These are phyloP conservation scores for Neurospora hispaniola DNA, from an alignment of 495 filamentous ascomycete genomes.

Conservation along the genomic window DNA sequence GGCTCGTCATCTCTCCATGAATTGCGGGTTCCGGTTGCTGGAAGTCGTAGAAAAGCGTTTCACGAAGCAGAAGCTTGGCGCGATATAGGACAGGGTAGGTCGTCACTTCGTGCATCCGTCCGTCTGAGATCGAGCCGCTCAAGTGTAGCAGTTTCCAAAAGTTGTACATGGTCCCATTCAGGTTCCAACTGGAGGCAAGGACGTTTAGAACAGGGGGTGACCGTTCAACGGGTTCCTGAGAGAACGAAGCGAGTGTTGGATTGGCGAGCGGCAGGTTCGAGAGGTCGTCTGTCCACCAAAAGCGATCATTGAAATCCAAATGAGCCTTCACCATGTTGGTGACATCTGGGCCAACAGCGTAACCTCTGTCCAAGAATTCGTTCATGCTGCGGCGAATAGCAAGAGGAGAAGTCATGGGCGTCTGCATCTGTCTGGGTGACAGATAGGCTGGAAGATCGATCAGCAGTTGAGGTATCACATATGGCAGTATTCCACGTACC, in stretches of 20 bases:
- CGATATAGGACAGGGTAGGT: slow-evolving; percentile 36
- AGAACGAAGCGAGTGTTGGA: slow-evolving; percentile 30
- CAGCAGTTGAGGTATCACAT: not conserved
- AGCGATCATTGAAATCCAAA: slow-evolving; percentile 39
- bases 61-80: slow-evolving; percentile 37
- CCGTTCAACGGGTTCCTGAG: slow-evolving; percentile 27
- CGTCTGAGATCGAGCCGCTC: slow-evolving; percentile 31
- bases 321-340: slow-evolving; percentile 29
- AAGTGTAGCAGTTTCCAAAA: slow-evolving; percentile 38
- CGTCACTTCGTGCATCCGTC: slow-evolving; percentile 28
- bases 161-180: slow-evolving; percentile 28
- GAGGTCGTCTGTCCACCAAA: slow-evolving; percentile 43
- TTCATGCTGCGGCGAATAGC: slow-evolving; percentile 40
- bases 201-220: slow-evolving; percentile 34
- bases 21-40: slow-evolving; percentile 38
- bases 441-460: slow-evolving; percentile 22
- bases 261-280: slow-evolving; percentile 33
- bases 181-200: slow-evolving; percentile 38
- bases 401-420: slow-evolving; percentile 38
- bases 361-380: slow-evolving; percentile 36
- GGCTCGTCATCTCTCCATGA: slow-evolving; percentile 28
- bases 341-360: slow-evolving; percentile 25
- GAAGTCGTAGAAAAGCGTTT: slow-evolving; percentile 39
- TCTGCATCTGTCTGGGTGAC: slow-evolving; percentile 35
- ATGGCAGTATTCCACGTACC: slow-evolving; percentile 17